These are phyloP conservation scores for Ochetophila trinervis DNA, from an alignment of 306 rosid genomes.

Conservation along the genomic window DNA sequence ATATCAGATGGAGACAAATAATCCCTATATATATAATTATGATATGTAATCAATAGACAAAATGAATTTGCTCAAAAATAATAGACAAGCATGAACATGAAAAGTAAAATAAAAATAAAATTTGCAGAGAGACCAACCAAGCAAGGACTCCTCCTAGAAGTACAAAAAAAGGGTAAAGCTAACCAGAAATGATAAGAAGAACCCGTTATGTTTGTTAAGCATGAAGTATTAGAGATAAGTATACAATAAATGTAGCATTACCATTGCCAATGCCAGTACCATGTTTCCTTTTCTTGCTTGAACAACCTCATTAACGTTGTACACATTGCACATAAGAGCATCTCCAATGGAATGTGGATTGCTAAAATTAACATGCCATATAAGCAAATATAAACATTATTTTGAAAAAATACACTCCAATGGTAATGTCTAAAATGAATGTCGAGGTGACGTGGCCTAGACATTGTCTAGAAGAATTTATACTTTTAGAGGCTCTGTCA, in stretches of 20 bases:
- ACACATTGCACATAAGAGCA: constrained; percentile 49
- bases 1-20: constrained; percentile 81
- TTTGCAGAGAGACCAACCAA: constrained; percentile 52
- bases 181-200: constrained; percentile 30
- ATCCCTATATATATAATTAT: constrained; percentile 45
- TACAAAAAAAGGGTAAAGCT: constrained; percentile 78
- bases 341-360: too few relatives aligned
- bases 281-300: constrained; percentile 70
- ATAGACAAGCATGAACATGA: constrained; percentile 1
- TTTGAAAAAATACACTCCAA: too few relatives aligned
- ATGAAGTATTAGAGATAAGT: constrained; percentile 19
- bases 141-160: constrained; percentile 73
- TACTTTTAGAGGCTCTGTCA: too few relatives aligned
- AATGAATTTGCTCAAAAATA: too few relatives aligned
- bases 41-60: constrained; percentile 11
- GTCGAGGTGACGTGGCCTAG: too few relatives aligned
- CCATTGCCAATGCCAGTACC: constrained; percentile 88
- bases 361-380: too few relatives aligned
- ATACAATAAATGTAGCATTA: constrained; percentile 26
- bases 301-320: constrained; percentile 78
- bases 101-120: constrained; percentile 1
- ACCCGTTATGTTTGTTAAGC: constrained; percentile 16
- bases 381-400: too few relatives aligned
- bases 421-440: too few relatives aligned
- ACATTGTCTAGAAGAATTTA: too few relatives aligned